phyloP scores from a whole-genome alignment of 139 green algal genomes.

The Picochlorum costavermella region DNA sequence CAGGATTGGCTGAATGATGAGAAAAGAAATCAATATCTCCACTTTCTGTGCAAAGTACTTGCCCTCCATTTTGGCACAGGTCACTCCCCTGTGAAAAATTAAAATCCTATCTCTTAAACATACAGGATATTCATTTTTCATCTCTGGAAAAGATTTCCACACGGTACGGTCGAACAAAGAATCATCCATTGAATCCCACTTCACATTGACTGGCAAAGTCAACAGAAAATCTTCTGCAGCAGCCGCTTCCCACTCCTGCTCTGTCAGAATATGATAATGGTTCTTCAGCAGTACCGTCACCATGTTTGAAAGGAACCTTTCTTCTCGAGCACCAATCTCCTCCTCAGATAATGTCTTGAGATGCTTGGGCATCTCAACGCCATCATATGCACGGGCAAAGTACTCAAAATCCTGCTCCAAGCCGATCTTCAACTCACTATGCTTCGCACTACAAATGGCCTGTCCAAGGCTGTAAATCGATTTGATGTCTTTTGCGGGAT shows the following conservation, averaged over 20 bases:
- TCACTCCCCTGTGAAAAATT: slow-evolving; percentile 56
- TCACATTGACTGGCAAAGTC: slow-evolving; percentile 54
- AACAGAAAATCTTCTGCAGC: slow-evolving; percentile 59
- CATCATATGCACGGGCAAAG: background rate
- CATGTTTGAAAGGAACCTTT: slow-evolving; percentile 52
- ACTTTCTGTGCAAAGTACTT: slow-evolving; percentile 65
- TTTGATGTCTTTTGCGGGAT: background rate
- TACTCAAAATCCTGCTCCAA: slow-evolving; percentile 10
- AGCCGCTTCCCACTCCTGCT: slow-evolving; percentile 53
- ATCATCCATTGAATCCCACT: slow-evolving; percentile 52
- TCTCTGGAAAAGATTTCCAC: slow-evolving; percentile 29
- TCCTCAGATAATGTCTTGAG: background rate
- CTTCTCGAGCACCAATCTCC: slow-evolving; percentile 42
- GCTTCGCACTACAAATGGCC: background rate
- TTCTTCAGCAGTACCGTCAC: slow-evolving; percentile 44
- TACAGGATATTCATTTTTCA: slow-evolving; percentile 7
- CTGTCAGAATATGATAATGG: slow-evolving; percentile 52
- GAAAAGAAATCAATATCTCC: slow-evolving; percentile 58
- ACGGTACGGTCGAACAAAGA: slow-evolving; percentile 33
- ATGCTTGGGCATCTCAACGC: background rate
- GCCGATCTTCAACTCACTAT: background rate
- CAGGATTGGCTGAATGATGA: slow-evolving; percentile 33
- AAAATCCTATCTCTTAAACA: slow-evolving; percentile 49
- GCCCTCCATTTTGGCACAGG: slow-evolving; percentile 31
- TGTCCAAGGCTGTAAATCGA: background rate